Base-by-base conservation (phyloP, 1,284 basidiomycete genomes). In the Sanghuangporus weigelae region DNA sequence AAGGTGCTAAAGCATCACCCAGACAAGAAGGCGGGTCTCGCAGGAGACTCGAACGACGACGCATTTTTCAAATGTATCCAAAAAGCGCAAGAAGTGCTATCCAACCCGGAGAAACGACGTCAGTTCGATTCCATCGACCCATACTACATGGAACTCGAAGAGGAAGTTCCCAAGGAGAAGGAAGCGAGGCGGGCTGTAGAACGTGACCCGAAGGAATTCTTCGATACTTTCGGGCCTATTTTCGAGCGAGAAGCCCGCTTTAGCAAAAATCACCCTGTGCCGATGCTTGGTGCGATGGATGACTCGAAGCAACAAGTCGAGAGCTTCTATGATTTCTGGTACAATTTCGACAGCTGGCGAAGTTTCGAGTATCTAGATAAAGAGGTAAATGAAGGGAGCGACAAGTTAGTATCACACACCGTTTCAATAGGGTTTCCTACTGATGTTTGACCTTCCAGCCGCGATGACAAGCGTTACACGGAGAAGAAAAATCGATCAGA, bases 401-500 rank as follows among this genome's bases (percentile, higher is more conserved):
- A 99, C 75, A 94, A 85, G 91, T 92, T 60, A 68, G 87, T 78
- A 57, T 53, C 40, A 23, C 59, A 53, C 35, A 16, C 50, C 12
- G 10, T 2, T 51, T n/a, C 5, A 6, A 23, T 7, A 51, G n/a
- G n/a, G 50, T 8, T 51, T 64, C 4, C 2, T 10, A 16, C 53
- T 38, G 16, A 54, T 31, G 26, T 12, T 31, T 7, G 26, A 19
- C 8, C 16, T 38, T 54, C 14, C 10, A 93, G 92, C 74, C 96
- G 97, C 68, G 96, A 98, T 75, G 96, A 99, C 75, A 98, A 99
- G 80, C 92, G 97, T 50, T 98, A 96, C 79, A 95, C 93, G 7
- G 97, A 99, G 79, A 98, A 98, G 84, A 99, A 99, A 85, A 99
- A 99, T 87, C 96, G 97, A 77, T 81, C 92, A 23, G 97, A 99